Base-by-base conservation (phyloP, 164 flowering plant genomes). In the Umbilicus rupestris region DNA sequence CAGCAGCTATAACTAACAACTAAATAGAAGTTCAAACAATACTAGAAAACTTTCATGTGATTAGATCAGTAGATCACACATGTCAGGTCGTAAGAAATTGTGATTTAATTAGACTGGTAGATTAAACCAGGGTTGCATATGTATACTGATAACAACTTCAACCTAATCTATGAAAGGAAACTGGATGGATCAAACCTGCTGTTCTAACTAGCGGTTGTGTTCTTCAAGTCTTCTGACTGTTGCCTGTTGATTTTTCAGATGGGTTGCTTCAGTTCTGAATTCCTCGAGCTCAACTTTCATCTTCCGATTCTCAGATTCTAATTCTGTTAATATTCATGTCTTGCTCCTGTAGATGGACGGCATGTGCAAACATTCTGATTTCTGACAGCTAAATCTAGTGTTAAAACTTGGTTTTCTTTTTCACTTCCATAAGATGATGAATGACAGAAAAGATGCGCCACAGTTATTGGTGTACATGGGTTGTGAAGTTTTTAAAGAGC, bases 251-350 rank as follows among this genome's bases (percentile, higher is more conserved):
- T 95, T 95, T 76, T 89, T 92, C 71, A 95, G 71, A 76, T 91
- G 97, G 70, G 96, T 77, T 69, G 99, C 93, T 80, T 95, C 99
- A 47, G 94, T 77, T 76, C 97, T 83, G 74, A 78, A 95, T 65
- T 95, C 99, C 74, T 95, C 99, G 52, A 95, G 97, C 74, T 95
- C 99, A 69, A 88, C 82, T 82, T 88, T 95, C 99, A 95, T 92
- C 78, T 89, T 95, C 65, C 96, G 82, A 70, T 92, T 95, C 71
- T 88, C 97, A 72, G 96, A 79, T 78, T 95, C 97, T 50, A 95
- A 65, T 65, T 92, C 99, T 71, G 88, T 79, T 62, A 95, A 63
- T 73, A n/a, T 83, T 85, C 42, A 76, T 50, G 76, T 92, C 94
- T 84, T 86, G 96, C 66, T 91, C 99, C 99, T 94, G 82, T 59